Conservation (phyloP, 768 basidiomycete genomes). For the Phanerodontia chrysosporium region DNA sequence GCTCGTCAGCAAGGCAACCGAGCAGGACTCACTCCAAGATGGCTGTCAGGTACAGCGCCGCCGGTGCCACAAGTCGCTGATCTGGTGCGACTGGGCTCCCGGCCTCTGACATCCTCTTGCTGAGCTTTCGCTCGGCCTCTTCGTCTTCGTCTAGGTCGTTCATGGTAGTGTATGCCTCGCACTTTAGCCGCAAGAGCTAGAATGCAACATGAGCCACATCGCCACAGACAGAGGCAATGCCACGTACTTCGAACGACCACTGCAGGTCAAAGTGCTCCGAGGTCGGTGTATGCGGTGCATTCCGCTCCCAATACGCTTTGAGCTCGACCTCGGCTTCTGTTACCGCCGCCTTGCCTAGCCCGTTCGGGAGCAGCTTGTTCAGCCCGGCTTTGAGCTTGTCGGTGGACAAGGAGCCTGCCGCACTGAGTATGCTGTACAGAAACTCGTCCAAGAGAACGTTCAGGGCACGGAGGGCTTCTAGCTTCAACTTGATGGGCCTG, state of each 20-base stretch:
- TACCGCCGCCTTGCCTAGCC: slow-evolving; percentile 86
- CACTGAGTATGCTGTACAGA: slow-evolving; percentile 64
- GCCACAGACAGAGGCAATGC: too few species aligned
- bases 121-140: slow-evolving; percentile 55
- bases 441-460: slow-evolving; percentile 85
- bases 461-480: slow-evolving; percentile 72
- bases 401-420: slow-evolving; percentile 65
- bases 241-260: slow-evolving; percentile 70
- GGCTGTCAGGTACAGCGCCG: slow-evolving; percentile 86
- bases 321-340: slow-evolving; percentile 92
- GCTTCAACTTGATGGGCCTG: slow-evolving; percentile 81
- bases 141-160: slow-evolving; percentile 78
- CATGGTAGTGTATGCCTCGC: slow-evolving; percentile 83
- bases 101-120: slow-evolving; percentile 58
- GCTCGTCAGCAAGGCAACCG: slow-evolving; percentile 11
- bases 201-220: slow-evolving; percentile 3
- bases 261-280: slow-evolving; percentile 59
- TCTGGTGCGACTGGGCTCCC: slow-evolving; percentile 44
- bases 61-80: slow-evolving; percentile 64
- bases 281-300: slow-evolving; percentile 34
- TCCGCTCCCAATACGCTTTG: slow-evolving; percentile 84
- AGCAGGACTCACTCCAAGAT: slow-evolving; percentile 76
- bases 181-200: slow-evolving; percentile 78
- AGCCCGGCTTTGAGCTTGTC: slow-evolving; percentile 71
- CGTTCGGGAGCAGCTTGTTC: slow-evolving; percentile 68